Base-by-base conservation (phyloP, 441 rosid species). In the Pelargonium fulgidum region DNA sequence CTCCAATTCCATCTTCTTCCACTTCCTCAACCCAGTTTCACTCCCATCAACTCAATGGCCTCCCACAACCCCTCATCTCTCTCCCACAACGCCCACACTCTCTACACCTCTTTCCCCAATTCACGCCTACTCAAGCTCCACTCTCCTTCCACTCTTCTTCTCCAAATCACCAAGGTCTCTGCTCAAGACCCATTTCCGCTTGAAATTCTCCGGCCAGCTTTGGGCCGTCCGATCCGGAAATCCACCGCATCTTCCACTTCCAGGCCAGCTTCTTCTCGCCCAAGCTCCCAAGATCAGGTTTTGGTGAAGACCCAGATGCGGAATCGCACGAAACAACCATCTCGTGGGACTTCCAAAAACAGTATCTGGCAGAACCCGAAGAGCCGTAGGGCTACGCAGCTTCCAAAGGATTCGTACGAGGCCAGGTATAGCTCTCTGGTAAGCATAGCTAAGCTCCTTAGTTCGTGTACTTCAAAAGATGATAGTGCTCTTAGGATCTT, bases 331-430 rank as follows among this genome's bases (percentile, higher is more conserved):
- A 12, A 13, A 48, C 56, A 3, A 13, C 56, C 56, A 4, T 3
- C 4, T 12, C 13, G 14, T 48, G 17, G 56, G 56, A 48, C 17
- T 48, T 48, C 56, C 16, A 48, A 13, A 4, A 48, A 14, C 16
- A 48, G 56, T 13, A 14, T 48, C 56, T 48, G 56, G 56, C 56
- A 48, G 17, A 48, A 48, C 56, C 56, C 56, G 14, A 48, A 48
- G n/a, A 48, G 56, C 56, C 56, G 3, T 0, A 48, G 14, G 56
- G 56, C 56, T 48, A 14, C n/a, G 17, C 56, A 48, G 56, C 3
- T 48, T 1, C 56, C 16, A 6, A 48, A 48, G 16, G 56, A 13
- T 12, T 48, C 56, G 16, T 48, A 48, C 14, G 56, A 48, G 56
- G 56, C 6, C 56, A 48, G 56, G 56, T 48, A 48, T 14, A 48